Evolutionary conservation across 495 filamentous ascomycete species (phyloP), one percentile per base, ranked within the genome.

Genomic region (Aspergillus sparsus): DNA sequence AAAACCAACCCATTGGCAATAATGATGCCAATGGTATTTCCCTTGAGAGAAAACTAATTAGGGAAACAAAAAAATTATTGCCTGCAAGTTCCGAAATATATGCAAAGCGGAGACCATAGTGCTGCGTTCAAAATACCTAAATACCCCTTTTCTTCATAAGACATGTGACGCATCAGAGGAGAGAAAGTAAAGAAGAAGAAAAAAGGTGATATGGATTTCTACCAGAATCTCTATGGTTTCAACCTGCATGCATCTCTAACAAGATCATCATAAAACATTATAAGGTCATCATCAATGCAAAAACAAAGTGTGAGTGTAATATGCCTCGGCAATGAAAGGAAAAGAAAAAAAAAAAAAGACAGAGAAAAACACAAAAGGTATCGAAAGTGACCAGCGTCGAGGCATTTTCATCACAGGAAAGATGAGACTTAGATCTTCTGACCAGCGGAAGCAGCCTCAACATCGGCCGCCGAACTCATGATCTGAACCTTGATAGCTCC

Each of bases 401-500:
- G 27, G 39, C 53, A 51, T 27, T 11, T 54, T 33, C 54, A 39
- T 44, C 37, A 57, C 11, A 6, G 16, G 16, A 34, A 47, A 37
- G 49, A 60, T 1, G 16, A 33, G 49, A 45, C 35, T 69, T 63
- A 74, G 33, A 69, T 53, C 60, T 65, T 70, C 66, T 74, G 66
- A 57, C 72, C 73, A 63, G 72, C 73, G 45, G 68, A 72, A 61
- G 75, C 74, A 50, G 71, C 73, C 67, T 74, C 70, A 44, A 80
- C 74, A 63, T 80, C 76, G 58, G 77, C 76, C 62, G 74, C 74
- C 6, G 72, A 76, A 67, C 77, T 80, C 77, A 80, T 79, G 52
- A 97, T 98, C 79, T 91, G 86, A 64, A 97, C 92, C 80, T 98
- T 98, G 71, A 98, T 96, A 12, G 93, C 92, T 3, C 93, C 93